These are phyloP conservation scores for Kuraishia borneana DNA, from an alignment of 805 yeast species.

Conservation along the genomic window DNA sequence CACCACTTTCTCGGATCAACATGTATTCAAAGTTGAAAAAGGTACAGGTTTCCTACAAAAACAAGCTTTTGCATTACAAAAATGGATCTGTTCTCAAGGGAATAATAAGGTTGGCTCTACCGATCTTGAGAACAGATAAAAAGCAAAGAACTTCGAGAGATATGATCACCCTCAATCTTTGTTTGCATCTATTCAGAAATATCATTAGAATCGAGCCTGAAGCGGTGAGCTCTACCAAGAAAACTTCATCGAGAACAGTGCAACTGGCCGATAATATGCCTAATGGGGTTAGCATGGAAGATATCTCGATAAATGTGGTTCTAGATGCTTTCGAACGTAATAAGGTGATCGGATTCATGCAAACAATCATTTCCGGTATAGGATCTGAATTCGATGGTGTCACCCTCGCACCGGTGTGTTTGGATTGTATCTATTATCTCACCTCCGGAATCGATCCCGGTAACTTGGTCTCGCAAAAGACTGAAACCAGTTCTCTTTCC, in stretches of 20 bases:
- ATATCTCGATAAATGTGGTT: constrained; percentile 52
- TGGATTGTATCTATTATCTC: constrained; percentile 61
- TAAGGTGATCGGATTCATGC: constrained; percentile 59
- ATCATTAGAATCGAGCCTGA: constrained; percentile 70
- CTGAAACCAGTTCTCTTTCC: constrained; percentile 18
- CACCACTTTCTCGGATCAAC: constrained; percentile 44
- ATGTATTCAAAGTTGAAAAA: constrained; percentile 50
- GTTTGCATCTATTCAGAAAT: constrained; percentile 66
- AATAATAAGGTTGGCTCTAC: constrained; percentile 55
- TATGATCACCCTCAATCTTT: constrained; percentile 59
- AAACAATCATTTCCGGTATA: constrained; percentile 59
- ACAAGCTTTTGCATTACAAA: constrained; percentile 43
- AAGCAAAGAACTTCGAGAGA: constrained; percentile 59
- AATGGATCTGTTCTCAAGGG: constrained; percentile 60
- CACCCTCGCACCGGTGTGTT: constrained; percentile 46
- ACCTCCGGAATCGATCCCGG: constrained; percentile 43
- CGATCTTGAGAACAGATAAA: constrained; percentile 39
- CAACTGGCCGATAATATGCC: constrained; percentile 36
- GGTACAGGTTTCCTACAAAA: constrained; percentile 64
- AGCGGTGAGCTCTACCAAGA: constrained; percentile 34
- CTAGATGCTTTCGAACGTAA: constrained; percentile 52
- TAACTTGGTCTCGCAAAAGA: constrained; percentile 12
- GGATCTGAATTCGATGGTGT: constrained; percentile 52
- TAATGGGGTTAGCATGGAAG: constrained; percentile 45
- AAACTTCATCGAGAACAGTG: constrained; percentile 17